Evolutionary conservation across 371 early-diverging fungal genomes (phyloP).

Genomic region (Mortierella sp.): DNA sequence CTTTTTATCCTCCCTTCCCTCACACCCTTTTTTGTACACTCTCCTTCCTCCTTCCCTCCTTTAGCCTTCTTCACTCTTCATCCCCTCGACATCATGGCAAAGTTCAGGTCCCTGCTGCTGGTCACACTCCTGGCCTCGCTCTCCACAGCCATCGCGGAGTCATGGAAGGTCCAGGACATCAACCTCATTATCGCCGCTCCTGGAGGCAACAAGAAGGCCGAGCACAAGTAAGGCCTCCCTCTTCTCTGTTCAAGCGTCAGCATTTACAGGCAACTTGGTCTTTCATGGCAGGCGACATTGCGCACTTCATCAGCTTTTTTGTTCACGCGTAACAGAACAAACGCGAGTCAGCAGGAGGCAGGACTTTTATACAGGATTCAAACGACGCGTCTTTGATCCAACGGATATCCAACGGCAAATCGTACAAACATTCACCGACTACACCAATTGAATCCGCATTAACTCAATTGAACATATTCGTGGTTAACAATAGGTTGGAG

Average conservation of each 20-base stretch:
- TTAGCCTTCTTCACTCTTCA: constrained; percentile 4
- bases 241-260: neutral
- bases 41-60: neutral
- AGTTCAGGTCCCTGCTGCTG: constrained; percentile 37
- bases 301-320: neutral
- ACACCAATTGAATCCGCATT: neutral
- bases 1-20: neutral
- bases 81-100: constrained; percentile 33
- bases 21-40: neutral
- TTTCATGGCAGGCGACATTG: neutral
- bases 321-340: neutral
- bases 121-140: constrained; percentile 39
- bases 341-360: neutral
- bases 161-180: constrained; percentile 48
- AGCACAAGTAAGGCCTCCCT: constrained; percentile 35
- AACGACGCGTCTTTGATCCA: neutral
- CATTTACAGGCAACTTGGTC: neutral
- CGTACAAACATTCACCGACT: neutral
- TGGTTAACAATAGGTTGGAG: constrained; percentile 23
- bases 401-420: neutral
- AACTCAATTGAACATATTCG: neutral
- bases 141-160: constrained; percentile 41
- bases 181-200: constrained; percentile 30
- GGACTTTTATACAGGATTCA: neutral
- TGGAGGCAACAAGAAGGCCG: constrained; percentile 37